Percentiles rank a stretch among this genome's conserved stretches.
Evolutionary conservation across 2,329 filamentous ascomycete genomes (phyloP).

Genomic region (Hypoxylon sp.): DNA sequence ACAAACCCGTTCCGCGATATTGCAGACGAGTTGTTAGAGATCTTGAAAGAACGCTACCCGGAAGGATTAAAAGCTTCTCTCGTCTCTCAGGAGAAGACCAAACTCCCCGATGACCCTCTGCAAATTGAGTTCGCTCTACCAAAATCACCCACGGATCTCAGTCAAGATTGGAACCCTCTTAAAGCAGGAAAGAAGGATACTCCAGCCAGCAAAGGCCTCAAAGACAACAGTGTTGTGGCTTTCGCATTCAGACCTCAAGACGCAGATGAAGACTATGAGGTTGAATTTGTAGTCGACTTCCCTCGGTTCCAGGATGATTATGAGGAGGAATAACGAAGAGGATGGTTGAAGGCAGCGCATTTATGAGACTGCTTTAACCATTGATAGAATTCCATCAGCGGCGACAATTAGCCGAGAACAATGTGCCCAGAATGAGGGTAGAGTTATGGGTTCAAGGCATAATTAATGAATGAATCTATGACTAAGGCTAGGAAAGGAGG

Average conservation of each 20-base stretch:
- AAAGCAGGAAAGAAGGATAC: slow-evolving; percentile 58
- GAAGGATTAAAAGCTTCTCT: slow-evolving; percentile 62
- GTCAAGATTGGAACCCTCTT: slow-evolving; percentile 66
- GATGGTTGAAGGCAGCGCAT: slow-evolving; percentile 24
- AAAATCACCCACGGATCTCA: slow-evolving; percentile 61
- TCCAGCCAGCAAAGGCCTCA: slow-evolving; percentile 60
- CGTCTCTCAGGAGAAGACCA: slow-evolving; percentile 54
- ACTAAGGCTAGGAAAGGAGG: slow-evolving; percentile 5
- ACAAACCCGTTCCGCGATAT: slow-evolving; percentile 70
- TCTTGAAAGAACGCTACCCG: slow-evolving; percentile 71
- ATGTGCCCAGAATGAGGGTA: background rate
- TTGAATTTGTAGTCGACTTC: slow-evolving; percentile 62
- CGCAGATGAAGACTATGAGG: slow-evolving; percentile 57
- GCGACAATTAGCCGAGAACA: background rate
- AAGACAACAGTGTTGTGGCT: slow-evolving; percentile 65
- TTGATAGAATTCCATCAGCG: background rate
- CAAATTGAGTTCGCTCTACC: slow-evolving; percentile 64
- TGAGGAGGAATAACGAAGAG: slow-evolving; percentile 45
- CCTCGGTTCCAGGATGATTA: slow-evolving; percentile 61
- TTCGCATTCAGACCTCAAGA: slow-evolving; percentile 62
- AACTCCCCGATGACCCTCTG: slow-evolving; percentile 60
- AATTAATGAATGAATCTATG: slow-evolving; percentile 1
- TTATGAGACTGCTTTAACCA: slow-evolving; percentile 19
- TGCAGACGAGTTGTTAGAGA: slow-evolving; percentile 70
- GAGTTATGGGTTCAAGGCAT: background rate